Percentiles rank a stretch among this genome's conserved stretches.
Conservation (phyloP, 768 basidiomycete genomes). For the Russula abietina region DNA sequence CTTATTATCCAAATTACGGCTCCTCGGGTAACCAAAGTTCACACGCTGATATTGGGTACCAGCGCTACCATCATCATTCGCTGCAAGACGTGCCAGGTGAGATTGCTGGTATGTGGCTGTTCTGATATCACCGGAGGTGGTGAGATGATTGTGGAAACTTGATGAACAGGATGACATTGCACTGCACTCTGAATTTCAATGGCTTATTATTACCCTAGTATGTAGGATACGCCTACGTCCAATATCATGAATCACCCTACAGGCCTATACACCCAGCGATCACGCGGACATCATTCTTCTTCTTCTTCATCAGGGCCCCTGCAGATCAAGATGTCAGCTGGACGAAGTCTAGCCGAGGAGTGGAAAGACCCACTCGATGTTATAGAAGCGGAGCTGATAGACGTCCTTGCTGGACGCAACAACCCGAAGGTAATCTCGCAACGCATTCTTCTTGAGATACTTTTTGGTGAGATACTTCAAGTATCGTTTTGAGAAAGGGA, state of each 20-base stretch:
- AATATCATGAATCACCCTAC: neutral
- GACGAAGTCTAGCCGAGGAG: neutral
- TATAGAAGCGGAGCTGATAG: conserved; percentile 94
- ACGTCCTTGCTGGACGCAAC: conserved; percentile 90
- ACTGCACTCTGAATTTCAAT: neutral
- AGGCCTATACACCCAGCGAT: neutral
- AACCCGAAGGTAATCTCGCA: conserved; percentile 97
- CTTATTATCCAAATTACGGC: neutral
- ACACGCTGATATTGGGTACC: neutral
- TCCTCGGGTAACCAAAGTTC: conserved; percentile 5
- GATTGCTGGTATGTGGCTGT: neutral
- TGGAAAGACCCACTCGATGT: conserved; percentile 61
- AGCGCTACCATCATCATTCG: neutral
- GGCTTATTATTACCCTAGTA: neutral
- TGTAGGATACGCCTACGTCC: neutral
- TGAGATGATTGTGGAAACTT: neutral
- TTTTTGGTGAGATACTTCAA: conserved; percentile 99
- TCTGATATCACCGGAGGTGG: neutral
- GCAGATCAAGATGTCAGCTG: conserved; percentile 8
- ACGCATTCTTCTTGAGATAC: conserved; percentile 95
- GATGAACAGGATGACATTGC: neutral
- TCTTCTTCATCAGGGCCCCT: conserved; percentile 51
- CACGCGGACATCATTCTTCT: conserved; percentile 33
- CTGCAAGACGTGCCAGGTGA: neutral
- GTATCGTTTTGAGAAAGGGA: conserved; percentile 94